Evolutionary conservation across 352 stramenopile species (phyloP), one percentile per base, ranked within the genome.

Genomic region (Globisporangium cystogenes): DNA sequence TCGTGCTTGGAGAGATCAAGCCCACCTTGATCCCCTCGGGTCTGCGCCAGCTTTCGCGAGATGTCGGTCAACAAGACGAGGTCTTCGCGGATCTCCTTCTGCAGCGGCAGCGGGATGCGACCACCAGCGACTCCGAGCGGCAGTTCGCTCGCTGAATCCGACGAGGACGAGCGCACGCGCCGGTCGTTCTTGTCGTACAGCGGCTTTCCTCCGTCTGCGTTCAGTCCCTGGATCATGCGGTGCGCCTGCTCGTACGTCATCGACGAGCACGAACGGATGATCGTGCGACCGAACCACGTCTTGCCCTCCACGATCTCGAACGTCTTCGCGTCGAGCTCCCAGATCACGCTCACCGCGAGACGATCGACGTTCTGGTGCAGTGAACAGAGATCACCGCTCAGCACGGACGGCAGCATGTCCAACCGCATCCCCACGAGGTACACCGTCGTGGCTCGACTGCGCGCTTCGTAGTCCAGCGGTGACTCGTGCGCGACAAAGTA

Each of bases 401-500:
- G 70, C 20, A 98, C 71, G 1, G 79, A 76, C 3, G 93, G 93
- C 41, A 98, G 67, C 93, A 98, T 98, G 60, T 98, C 91, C 36
- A 96, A 70, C 0, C 82, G 77, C 64, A 90, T 84, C 27, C 98
- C 96, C 7, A 99, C 97, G 23, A 99, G 82, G 70, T 99, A 99
- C 1, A 98, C 98, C 1, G 95, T 99, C 24, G 97, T 99, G 1
- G 67, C 78, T n/a, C 84, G 82, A 33, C 62, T 74, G 20, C 79
- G 77, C 2, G 84, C 90, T 74, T 99, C 97, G 23, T 95, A 70
- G 69, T 99, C 97, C 21, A 99, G 86, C 1, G 96, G 80, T 23
- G 85, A 98, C n/a, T 85, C 95, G 48, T 97, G 82, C 37, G 90
- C 61, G 5, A 99, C 96, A 63, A 99, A 99, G 70, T 99, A 96